Conservation (phyloP, 768 basidiomycete species). For the Coprinellus micaceus region DNA sequence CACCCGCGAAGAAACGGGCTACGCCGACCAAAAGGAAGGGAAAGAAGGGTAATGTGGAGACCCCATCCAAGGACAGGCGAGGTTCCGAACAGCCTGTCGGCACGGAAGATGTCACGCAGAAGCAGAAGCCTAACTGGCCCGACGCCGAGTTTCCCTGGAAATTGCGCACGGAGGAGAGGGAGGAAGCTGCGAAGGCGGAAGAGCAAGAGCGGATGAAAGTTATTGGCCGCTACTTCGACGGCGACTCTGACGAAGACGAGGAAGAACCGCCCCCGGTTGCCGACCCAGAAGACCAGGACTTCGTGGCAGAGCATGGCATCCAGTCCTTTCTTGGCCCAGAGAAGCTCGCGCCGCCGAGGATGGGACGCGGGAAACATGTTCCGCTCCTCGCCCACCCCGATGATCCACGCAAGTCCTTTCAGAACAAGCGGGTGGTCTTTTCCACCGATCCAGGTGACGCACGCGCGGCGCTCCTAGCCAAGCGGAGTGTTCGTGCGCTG, state of each 20-base stretch:
- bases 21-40: conserved; percentile 49
- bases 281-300: conserved; percentile 26
- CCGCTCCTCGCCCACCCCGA: conserved; percentile 44
- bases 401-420: conserved; percentile 17
- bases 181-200: conserved; percentile 48
- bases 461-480: conserved; percentile 66
- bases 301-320: no score
- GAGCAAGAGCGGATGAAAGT: conserved; percentile 57
- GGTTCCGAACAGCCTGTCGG: conserved; percentile 13
- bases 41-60: conserved; percentile 21
- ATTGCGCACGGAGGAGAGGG: conserved; percentile 52
- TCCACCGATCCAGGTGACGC: conserved; percentile 76
- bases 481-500: conserved; percentile 62
- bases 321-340: no score
- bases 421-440: conserved; percentile 34
- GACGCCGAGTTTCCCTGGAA: conserved; percentile 80
- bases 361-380: conserved; percentile 61
- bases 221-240: conserved; percentile 70
- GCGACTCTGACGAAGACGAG: conserved; percentile 64
- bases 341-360: conserved; percentile 27
- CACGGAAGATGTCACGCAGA: conserved; percentile 25
- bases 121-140: conserved; percentile 69
- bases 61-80: conserved; percentile 31
- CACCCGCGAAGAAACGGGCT: conserved; percentile 32
- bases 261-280: conserved; percentile 19